These are phyloP conservation scores for Pichia rugopelliculosa DNA, from an alignment of 805 yeast genomes.

Conservation along the genomic window DNA sequence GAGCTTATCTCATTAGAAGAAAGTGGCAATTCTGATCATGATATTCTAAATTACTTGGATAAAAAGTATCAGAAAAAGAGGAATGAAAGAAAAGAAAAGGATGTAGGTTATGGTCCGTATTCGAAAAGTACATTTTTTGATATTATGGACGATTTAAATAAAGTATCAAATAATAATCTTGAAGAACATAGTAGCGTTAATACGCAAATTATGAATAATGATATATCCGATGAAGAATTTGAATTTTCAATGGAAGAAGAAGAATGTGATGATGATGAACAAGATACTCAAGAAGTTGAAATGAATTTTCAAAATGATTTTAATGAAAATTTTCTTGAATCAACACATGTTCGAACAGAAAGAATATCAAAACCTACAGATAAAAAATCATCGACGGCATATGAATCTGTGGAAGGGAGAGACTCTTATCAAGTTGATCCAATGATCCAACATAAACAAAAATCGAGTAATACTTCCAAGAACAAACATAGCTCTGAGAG, in stretches of 20 bases:
- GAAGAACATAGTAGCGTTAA: not conserved
- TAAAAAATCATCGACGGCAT: not conserved
- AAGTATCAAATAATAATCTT: not conserved
- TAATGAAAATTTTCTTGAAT: not conserved
- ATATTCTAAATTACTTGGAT: slow-evolving; percentile 24
- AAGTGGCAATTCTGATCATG: slow-evolving; percentile 22
- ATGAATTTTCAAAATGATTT: not conserved
- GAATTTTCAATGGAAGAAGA: slow-evolving; percentile 16
- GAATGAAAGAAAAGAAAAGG: slow-evolving; percentile 19
- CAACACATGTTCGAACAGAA: too few relatives aligned
- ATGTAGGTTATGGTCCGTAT: slow-evolving; percentile 26
- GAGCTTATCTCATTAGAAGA: slow-evolving; percentile 25
- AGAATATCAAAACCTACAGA: too few relatives aligned
- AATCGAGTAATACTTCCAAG: not conserved
- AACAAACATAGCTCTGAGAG: not conserved
- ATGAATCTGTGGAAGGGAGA: not conserved
- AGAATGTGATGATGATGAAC: slow-evolving; percentile 7
- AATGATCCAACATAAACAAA: not conserved
- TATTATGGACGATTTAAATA: slow-evolving; percentile 18
- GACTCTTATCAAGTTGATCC: not conserved
- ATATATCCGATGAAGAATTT: slow-evolving; percentile 8
- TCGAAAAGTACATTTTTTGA: slow-evolving; percentile 18
- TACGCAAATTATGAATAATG: not conserved
- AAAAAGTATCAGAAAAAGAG: slow-evolving; percentile 19
- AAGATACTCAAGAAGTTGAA: not conserved